These are phyloP conservation scores for Pogostemon cablin DNA, from an alignment of 257 asterid genomes.

Conservation along the genomic window DNA sequence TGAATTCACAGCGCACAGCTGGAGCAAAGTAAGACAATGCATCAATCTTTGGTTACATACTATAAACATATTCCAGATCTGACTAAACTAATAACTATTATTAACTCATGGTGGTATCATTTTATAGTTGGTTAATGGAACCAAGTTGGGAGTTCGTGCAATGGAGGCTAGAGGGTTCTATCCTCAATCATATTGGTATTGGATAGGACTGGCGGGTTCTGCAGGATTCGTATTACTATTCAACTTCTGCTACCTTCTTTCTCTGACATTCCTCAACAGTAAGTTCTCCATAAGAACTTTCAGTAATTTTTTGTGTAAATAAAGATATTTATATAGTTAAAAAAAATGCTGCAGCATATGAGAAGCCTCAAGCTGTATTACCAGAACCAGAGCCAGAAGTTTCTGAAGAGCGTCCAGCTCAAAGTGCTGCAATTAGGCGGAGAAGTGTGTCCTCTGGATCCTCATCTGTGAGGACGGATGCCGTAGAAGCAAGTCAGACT, in stretches of 20 bases:
- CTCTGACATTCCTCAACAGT: constrained; percentile 55
- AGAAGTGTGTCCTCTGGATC: constrained; percentile 39
- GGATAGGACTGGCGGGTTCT: constrained; percentile 62
- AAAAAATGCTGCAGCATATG: constrained; percentile 47
- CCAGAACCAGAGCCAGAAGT: constrained; percentile 41
- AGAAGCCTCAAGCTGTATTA: constrained; percentile 58
- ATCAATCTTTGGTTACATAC: not conserved
- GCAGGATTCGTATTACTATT: constrained; percentile 45
- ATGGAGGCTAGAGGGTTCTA: constrained; percentile 50
- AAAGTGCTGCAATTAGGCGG: constrained; percentile 8
- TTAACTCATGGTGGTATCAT: constrained; percentile 1
- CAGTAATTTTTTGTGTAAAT: not conserved
- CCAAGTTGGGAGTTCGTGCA: constrained; percentile 46
- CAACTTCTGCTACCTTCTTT: constrained; percentile 42
- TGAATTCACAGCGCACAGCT: constrained; percentile 62
- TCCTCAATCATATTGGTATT: constrained; percentile 64
- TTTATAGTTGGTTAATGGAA: constrained; percentile 47
- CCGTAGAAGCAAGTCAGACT: constrained; percentile 37
- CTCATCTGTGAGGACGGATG: constrained; percentile 36
- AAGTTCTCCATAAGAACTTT: constrained; percentile 27
- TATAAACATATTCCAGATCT: not conserved
- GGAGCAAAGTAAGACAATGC: constrained; percentile 55
- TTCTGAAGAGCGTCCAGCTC: constrained; percentile 19
- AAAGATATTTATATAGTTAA: not conserved
- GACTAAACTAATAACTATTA: not conserved